A percentile compares a stretch with the other conserved stretches of the same genome.
Evolutionary conservation across 2,329 filamentous ascomycete species (phyloP).

Genomic region (Alternaria viburni): DNA sequence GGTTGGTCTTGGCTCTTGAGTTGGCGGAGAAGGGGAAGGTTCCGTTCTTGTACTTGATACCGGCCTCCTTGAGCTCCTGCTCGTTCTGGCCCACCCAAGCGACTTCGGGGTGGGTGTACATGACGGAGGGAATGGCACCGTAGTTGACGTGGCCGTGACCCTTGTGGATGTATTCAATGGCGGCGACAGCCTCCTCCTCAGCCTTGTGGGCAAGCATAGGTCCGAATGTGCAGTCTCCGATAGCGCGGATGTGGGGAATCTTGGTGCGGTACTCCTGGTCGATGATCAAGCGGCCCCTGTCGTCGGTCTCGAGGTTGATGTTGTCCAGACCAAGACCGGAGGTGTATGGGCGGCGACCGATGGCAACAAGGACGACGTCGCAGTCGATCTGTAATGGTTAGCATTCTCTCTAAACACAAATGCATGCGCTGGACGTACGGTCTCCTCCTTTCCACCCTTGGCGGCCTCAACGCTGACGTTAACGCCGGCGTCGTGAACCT

Average conservation of each 20-base stretch:
- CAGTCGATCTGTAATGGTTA: conserved; percentile 73
- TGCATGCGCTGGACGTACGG: conserved; percentile 60
- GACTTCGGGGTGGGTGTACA: conserved; percentile 99
- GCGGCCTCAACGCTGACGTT: conserved; percentile 87
- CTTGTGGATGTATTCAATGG: conserved; percentile 96
- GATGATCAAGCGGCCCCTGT: conserved; percentile 92
- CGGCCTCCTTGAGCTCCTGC: conserved; percentile 88
- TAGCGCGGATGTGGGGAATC: conserved; percentile 92
- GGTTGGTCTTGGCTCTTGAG: conserved; percentile 97
- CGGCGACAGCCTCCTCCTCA: conserved; percentile 95
- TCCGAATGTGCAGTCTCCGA: conserved; percentile 95
- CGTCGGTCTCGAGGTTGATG: conserved; percentile 88
- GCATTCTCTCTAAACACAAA: background rate
- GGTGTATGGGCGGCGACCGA: conserved; percentile 95
- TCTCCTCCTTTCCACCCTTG: conserved; percentile 95
- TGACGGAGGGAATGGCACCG: conserved; percentile 94
- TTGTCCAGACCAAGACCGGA: conserved; percentile 90
- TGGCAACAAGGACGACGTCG: conserved; percentile 94
- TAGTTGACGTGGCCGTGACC: conserved; percentile 99
- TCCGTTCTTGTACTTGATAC: conserved; percentile 90
- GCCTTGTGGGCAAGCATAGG: conserved; percentile 99
- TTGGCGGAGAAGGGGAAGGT: conserved; percentile 98
- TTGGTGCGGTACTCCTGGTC: conserved; percentile 99
- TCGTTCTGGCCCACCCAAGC: conserved; percentile 99
- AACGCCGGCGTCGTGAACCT: conserved; percentile 77